Evolutionary conservation across 2,329 filamentous ascomycete genomes (phyloP).

Genomic region (Pseudogymnoascus sp.): DNA sequence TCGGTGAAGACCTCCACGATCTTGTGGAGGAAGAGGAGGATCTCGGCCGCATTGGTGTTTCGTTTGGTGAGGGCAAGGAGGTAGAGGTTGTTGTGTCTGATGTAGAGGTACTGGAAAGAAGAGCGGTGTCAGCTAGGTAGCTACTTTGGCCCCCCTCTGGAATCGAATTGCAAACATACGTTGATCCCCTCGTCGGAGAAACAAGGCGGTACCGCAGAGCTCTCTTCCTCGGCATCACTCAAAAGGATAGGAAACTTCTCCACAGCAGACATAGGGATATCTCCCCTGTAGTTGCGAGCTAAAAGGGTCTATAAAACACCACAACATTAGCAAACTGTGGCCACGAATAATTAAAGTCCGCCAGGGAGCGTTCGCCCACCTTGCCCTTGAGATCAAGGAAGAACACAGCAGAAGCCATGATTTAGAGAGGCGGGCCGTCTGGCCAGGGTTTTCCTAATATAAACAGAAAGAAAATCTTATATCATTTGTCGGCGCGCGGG

Average conservation of each 20-base stretch:
- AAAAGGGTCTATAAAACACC: slow-evolving; percentile 86
- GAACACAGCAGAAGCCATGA: slow-evolving; percentile 95
- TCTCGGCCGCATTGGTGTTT: slow-evolving; percentile 98
- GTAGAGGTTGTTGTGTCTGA: slow-evolving; percentile 98
- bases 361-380: slow-evolving; percentile 54
- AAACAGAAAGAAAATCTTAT: not conserved
- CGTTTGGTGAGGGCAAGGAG: slow-evolving; percentile 95
- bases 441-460: slow-evolving; percentile 1
- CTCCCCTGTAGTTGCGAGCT: slow-evolving; percentile 95
- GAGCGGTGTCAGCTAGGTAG: not conserved
- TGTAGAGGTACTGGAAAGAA: slow-evolving; percentile 77
- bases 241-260: slow-evolving; percentile 95
- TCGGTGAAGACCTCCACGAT: slow-evolving; percentile 98
- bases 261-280: slow-evolving; percentile 98
- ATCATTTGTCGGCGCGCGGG: slow-evolving; percentile 1
- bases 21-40: slow-evolving; percentile 95
- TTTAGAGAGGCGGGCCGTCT: slow-evolving; percentile 23
- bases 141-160: not conserved
- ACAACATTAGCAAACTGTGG: slow-evolving; percentile 19
- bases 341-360: not conserved
- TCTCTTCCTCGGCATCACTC: slow-evolving; percentile 98
- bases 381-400: slow-evolving; percentile 99
- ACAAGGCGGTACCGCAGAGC: slow-evolving; percentile 91
- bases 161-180: slow-evolving; percentile 40
- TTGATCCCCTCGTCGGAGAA: slow-evolving; percentile 99